Base-by-base conservation (phyloP, 1,284 basidiomycete genomes). In the Ganoderma meredithae region DNA sequence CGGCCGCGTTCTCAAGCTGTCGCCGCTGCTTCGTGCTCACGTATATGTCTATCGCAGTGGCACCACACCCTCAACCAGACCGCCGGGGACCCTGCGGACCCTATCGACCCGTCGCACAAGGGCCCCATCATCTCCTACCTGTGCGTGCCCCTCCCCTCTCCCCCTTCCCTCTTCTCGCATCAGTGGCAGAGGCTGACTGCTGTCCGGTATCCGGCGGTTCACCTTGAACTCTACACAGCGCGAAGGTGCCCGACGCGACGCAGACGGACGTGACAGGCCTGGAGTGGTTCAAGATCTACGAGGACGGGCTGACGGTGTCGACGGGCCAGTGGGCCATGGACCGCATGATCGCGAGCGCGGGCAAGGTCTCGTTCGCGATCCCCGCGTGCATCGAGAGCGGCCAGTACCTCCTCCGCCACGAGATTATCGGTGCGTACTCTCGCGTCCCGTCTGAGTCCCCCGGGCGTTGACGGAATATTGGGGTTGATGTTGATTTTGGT, bases 101-200 rank as follows among this genome's bases (percentile, higher is more conserved):
- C 86, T 0, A 83, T 88, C 61, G 86, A 87, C 73, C 62, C 85
- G 0, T 82, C 81, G 39, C 87, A 88, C 78, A 84, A 88, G 67
- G 79, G 86, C 2, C 87, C 86, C 13, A 77, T 88, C 39, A 79
- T 88, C 19, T 81, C 83, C 4, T 89, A 88, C 76, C 81, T 88
- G 85, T 87, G 76, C 60, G n/a, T n/a, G n/a, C n/a, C n/a, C n/a
- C n/a, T n/a, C n/a, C n/a, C n/a, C n/a, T n/a, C n/a, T n/a, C n/a
- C n/a, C n/a, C n/a, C n/a, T n/a, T n/a, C n/a, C n/a, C n/a, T n/a
- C n/a, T n/a, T n/a, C n/a, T n/a, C n/a, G n/a, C n/a, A n/a, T n/a
- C n/a, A n/a, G n/a, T n/a, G n/a, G n/a, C 27, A 31, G 27, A 31
- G 27, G 27, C 27, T 31, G 27, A 31, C 27, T 6, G 36, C 3